Evolutionary conservation across 139 green algal species (phyloP).

Genomic region (Desmodesmus armatus): DNA sequence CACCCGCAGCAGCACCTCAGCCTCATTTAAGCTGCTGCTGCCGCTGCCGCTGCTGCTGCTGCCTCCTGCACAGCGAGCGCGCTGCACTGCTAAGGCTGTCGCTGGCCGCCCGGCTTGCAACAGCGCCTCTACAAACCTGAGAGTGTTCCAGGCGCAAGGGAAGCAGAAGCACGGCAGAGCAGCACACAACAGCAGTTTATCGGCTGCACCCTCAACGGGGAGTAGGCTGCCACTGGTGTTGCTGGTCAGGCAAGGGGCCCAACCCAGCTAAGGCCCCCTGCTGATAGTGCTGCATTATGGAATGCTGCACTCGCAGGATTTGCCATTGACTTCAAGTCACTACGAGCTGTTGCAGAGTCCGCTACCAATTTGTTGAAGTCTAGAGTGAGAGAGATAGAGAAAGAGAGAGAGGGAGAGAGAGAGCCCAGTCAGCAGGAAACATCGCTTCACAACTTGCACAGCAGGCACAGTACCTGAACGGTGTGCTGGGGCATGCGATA

Average conservation of each 20-base stretch:
- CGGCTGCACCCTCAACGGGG: not conserved
- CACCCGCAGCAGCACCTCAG: conserved; percentile 25
- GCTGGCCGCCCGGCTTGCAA: conserved; percentile 13
- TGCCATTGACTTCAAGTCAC: too few species aligned
- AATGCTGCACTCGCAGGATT: too few species aligned
- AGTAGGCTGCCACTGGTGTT: not conserved
- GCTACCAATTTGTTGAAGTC: too few species aligned
- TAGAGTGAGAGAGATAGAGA: too few species aligned
- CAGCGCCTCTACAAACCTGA: conserved; percentile 40
- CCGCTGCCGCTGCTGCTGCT: conserved; percentile 3
- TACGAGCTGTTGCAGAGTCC: too few species aligned
- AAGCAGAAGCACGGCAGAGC: not conserved
- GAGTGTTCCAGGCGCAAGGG: not conserved
- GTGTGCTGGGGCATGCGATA: not conserved
- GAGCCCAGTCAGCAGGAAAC: too few species aligned
- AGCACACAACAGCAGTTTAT: not conserved
- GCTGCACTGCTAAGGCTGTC: conserved; percentile 28
- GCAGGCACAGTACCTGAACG: not conserved
- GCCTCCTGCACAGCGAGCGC: conserved; percentile 11
- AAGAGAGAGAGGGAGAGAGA: too few species aligned
- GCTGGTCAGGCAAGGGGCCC: too few species aligned
- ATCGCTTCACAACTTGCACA: too few species aligned
- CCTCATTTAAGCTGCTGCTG: conserved; percentile 1
- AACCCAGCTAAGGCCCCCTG: too few species aligned
- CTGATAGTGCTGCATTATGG: too few species aligned